Percentiles rank a stretch among this genome's conserved stretches.
Evolutionary conservation across 306 rosid species (phyloP).

Genomic region (Fragaria vesca): DNA sequence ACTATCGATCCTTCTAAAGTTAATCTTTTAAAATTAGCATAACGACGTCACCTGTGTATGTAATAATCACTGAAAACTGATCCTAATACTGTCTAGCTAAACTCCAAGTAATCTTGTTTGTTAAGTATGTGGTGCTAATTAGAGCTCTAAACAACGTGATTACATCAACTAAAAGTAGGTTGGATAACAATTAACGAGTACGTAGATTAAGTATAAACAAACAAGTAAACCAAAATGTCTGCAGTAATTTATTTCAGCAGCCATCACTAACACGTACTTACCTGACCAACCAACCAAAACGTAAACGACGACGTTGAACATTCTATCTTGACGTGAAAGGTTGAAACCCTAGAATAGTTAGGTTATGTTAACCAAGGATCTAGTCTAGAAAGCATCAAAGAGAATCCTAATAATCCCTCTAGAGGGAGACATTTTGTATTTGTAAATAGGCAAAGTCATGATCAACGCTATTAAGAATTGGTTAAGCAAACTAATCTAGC

Average conservation of each 20-base stretch:
- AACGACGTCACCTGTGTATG: not conserved
- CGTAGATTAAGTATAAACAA: not conserved
- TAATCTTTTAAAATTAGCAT: not conserved
- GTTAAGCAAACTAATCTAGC: not conserved
- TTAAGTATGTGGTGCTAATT: not conserved
- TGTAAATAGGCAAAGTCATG: not conserved
- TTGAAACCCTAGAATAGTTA: not conserved
- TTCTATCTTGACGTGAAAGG: not conserved
- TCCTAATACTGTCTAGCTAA: not conserved
- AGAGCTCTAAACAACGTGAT: not conserved
- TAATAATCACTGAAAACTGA: not conserved
- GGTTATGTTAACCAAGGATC: not conserved
- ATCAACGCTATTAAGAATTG: not conserved
- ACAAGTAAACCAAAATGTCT: not conserved
- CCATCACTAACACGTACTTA: not conserved
- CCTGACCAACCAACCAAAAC: not conserved
- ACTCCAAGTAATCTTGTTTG: not conserved
- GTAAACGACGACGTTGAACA: not conserved
- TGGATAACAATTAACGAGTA: not conserved
- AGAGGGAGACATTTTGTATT: not conserved
- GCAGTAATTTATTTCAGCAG: not conserved
- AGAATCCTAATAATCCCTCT: not conserved
- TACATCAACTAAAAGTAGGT: not conserved
- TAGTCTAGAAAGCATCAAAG: not conserved
- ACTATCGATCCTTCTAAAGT: not conserved